A percentile compares a stretch with the other conserved stretches of the same genome.
Conservation (phyloP, 2,329 filamentous ascomycete species). For the Acrocalymma vagum region DNA sequence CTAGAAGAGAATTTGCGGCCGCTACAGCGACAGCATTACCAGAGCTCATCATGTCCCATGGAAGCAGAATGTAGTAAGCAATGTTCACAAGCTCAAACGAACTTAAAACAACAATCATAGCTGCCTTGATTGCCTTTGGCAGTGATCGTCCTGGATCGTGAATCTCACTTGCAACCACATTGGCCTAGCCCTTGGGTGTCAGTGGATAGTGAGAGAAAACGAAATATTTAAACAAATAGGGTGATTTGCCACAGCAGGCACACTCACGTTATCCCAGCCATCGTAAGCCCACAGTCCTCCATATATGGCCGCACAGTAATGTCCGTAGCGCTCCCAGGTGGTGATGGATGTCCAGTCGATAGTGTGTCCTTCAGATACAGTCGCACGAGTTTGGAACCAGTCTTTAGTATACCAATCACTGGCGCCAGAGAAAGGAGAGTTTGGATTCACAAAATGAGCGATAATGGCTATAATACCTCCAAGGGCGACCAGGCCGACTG, state of each 20-base stretch:
- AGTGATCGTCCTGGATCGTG: conserved; percentile 51
- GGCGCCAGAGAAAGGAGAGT: conserved; percentile 37
- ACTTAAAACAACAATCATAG: conserved; percentile 66
- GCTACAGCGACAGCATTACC: conserved; percentile 70
- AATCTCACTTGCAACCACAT: conserved; percentile 49
- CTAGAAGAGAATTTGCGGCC: conserved; percentile 60
- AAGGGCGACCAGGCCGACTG: conserved; percentile 41
- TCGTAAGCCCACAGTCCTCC: conserved; percentile 71
- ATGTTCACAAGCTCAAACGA: conserved; percentile 69
- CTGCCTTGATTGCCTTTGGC: conserved; percentile 68
- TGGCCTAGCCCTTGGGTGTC: conserved; percentile 31
- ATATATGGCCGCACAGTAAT: conserved; percentile 68
- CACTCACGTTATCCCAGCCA: conserved; percentile 70
- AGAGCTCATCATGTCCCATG: conserved; percentile 65
- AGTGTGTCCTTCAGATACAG: conserved; percentile 52
- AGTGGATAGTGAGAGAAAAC: conserved; percentile 4
- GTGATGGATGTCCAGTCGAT: conserved; percentile 51
- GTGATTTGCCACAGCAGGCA: neutral
- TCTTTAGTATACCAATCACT: conserved; percentile 52
- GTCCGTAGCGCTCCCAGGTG: conserved; percentile 67
- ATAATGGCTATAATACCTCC: conserved; percentile 39
- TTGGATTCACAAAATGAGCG: conserved; percentile 36
- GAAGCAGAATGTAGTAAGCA: conserved; percentile 69
- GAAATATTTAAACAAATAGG: neutral
- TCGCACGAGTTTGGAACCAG: conserved; percentile 65